Evolutionary conservation across 2,329 filamentous ascomycete species (phyloP).

Genomic region (Samsoniella hepiali): DNA sequence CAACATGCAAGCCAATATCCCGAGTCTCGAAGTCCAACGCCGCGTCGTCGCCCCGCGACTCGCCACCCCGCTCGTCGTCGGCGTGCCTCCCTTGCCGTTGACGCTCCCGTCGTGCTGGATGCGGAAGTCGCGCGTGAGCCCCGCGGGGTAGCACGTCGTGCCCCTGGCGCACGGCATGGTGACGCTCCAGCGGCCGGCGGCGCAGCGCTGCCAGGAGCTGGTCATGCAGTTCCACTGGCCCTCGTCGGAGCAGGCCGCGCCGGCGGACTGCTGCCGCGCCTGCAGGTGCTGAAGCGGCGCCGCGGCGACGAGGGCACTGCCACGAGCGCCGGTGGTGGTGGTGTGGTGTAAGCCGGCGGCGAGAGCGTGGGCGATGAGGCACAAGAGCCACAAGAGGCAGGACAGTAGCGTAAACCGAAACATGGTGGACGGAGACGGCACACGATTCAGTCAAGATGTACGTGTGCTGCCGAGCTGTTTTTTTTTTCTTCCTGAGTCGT

Average conservation of each 20-base stretch:
- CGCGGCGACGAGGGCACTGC: background rate
- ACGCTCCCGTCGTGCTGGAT: constrained; percentile 31
- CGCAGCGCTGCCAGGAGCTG: constrained; percentile 48
- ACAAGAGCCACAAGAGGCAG: constrained; percentile 7
- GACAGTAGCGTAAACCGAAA: background rate
- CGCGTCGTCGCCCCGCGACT: background rate
- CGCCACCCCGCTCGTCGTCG: constrained; percentile 8
- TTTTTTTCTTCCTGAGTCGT: background rate
- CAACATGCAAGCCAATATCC: background rate
- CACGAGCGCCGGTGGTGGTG: background rate
- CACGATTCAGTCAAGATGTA: too few relatives aligned
- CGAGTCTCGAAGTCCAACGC: background rate
- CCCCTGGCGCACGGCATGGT: constrained; percentile 43
- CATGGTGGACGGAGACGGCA: background rate
- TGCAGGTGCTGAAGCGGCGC: background rate
- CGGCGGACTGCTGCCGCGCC: constrained; percentile 26
- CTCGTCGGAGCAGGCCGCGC: constrained; percentile 42
- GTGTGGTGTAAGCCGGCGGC: background rate
- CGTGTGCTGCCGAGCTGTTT: background rate
- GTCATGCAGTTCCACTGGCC: constrained; percentile 56
- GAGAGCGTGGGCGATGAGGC: background rate
- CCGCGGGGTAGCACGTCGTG: constrained; percentile 44
- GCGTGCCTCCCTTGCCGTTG: background rate
- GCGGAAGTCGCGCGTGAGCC: constrained; percentile 40
- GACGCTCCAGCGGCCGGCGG: constrained; percentile 44